Evolutionary conservation across 768 basidiomycete species (phyloP).

Genomic region (Tubosaeta sp.): DNA sequence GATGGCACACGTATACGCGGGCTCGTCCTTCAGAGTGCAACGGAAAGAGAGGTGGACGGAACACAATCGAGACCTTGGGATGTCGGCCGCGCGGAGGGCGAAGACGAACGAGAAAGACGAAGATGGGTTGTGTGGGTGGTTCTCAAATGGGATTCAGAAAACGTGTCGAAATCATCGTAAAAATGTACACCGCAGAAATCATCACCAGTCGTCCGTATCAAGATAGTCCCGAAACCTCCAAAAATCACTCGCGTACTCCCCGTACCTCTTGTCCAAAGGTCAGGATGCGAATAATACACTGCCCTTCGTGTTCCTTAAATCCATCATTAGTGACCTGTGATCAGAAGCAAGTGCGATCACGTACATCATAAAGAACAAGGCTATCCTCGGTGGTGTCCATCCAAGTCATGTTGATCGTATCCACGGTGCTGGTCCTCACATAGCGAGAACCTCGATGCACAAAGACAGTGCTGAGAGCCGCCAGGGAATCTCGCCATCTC

Average conservation of each 20-base stretch:
- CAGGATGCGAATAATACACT: slow-evolving; percentile 30
- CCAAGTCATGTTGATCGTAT: slow-evolving; percentile 44
- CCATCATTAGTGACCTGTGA: background rate
- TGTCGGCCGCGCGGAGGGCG: slow-evolving; percentile 44
- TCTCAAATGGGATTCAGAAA: slow-evolving; percentile 40
- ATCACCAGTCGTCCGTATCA: background rate
- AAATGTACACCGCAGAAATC: background rate
- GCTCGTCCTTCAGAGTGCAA: slow-evolving; percentile 41
- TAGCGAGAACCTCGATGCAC: slow-evolving; percentile 22
- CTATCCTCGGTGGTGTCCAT: slow-evolving; percentile 59
- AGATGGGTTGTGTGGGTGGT: slow-evolving; percentile 70
- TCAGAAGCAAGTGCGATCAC: slow-evolving; percentile 15
- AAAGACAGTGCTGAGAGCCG: slow-evolving; percentile 29
- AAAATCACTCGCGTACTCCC: slow-evolving; percentile 10
- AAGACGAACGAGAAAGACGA: slow-evolving; percentile 66
- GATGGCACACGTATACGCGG: slow-evolving; percentile 29
- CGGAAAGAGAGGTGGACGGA: slow-evolving; percentile 48
- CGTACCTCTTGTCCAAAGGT: slow-evolving; percentile 27
- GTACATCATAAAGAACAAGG: slow-evolving; percentile 51
- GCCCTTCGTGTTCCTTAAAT: slow-evolving; percentile 29
- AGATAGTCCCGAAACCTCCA: background rate
- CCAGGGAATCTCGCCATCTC: slow-evolving; percentile 25
- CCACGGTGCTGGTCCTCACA: slow-evolving; percentile 38
- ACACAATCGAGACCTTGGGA: slow-evolving; percentile 44
- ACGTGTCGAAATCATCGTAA: slow-evolving; percentile 11